A percentile compares a stretch with the other conserved stretches of the same genome.
Evolutionary conservation across 1,284 basidiomycete species (phyloP).

Genomic region (Boletus semigastroideus): DNA sequence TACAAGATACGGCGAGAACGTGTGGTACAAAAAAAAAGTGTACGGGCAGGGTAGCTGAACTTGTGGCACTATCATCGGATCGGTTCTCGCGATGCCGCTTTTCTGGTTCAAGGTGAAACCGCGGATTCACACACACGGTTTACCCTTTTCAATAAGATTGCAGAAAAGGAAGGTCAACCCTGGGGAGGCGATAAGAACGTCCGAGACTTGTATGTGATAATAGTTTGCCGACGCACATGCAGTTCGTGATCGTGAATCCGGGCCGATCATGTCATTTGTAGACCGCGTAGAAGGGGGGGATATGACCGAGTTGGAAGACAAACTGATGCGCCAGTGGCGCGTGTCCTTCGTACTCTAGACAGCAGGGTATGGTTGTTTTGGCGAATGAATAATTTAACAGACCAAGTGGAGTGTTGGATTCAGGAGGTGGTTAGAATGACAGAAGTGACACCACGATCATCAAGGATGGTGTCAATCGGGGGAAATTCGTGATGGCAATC

Average conservation of each 20-base stretch:
- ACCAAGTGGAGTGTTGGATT: not conserved
- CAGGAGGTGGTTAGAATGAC: not conserved
- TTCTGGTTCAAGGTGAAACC: not conserved
- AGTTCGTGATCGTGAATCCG: not conserved
- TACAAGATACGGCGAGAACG: no score
- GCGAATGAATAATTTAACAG: no score
- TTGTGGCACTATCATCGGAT: not conserved
- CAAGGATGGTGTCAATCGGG: slow-evolving; percentile 1
- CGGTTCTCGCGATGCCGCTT: not conserved
- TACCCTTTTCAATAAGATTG: not conserved
- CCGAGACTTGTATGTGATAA: not conserved
- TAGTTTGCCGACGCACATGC: not conserved
- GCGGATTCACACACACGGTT: not conserved
- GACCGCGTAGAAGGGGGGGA: not conserved
- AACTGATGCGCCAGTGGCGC: not conserved
- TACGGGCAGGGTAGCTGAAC: no score
- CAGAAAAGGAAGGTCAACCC: not conserved
- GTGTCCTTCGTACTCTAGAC: not conserved
- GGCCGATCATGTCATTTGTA: not conserved
- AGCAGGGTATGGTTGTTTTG: not conserved
- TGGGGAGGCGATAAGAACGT: slow-evolving; percentile 1
- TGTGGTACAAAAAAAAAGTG: no score
- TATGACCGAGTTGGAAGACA: not conserved
- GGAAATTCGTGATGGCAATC: not conserved
- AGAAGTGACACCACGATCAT: not conserved